Evolutionary conservation across 495 filamentous ascomycete genomes (phyloP), one percentile per base, ranked within the genome.

Genomic region (Penicillium daleae): DNA sequence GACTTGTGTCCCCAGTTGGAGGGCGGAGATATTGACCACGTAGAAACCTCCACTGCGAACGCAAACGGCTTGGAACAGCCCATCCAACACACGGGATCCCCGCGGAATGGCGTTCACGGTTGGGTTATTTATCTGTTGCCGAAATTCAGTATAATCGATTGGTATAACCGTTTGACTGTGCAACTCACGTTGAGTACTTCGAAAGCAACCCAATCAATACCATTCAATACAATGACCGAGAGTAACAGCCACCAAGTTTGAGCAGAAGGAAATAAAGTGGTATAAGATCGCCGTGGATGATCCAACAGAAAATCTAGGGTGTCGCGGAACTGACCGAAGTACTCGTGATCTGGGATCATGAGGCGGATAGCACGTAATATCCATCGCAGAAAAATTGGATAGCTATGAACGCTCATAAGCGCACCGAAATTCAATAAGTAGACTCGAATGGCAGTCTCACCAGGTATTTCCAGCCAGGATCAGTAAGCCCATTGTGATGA

Each of bases 171-270:
- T 24, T 7, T 24, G 22, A 15, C 6, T 6, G 13, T 10, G 31
- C 42, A 17, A 81, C 87, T 78, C 73, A 90, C 88, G 74, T 95
- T 91, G 32, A 96, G 86, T 48, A 93, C 81, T 46, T 94, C 85
- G 65, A 92, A 96, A 65, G 96, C 86, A 52, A 95, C 77, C 51
- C 93, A 72, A 70, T 97, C 92, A n/a, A 91, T 66, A 6, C 80
- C 84, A 70, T 97, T 97, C 59, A 97, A 82, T 15, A 87, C 61
- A 10, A 93, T 76, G 22, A 97, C 80, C 49, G 95, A 84, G 65
- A 84, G 86, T 66, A 94, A 90, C 1, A 97, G 84, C 88, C 90
- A 91, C 92, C 92, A 95, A 3, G 90, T 96, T 33, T 92, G 91
- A 21, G 82, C 80, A 0, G 85, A 81, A 3, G 92, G 92, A 67